Conservation (phyloP, 805 yeast species). For the Kuraishia piskuri region DNA sequence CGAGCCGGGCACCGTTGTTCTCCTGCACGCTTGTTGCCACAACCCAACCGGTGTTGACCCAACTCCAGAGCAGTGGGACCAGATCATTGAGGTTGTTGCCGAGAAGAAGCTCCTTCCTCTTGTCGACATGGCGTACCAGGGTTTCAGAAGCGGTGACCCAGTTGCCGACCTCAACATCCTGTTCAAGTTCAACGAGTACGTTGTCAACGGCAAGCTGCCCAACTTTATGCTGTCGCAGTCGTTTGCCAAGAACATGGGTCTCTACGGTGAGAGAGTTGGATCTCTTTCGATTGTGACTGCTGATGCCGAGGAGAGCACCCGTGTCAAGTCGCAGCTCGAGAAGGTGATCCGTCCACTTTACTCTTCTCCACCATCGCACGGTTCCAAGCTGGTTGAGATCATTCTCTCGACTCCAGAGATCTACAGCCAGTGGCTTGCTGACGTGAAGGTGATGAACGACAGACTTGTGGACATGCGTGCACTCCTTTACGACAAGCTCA, state of each 20-base stretch:
- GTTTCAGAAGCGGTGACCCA: conserved; percentile 82
- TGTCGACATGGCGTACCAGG: conserved; percentile 94
- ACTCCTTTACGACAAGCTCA: conserved; percentile 50
- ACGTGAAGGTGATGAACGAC: conserved; percentile 70
- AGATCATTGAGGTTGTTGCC: conserved; percentile 56
- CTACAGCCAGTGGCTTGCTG: conserved; percentile 68
- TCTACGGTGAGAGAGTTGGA: conserved; percentile 93
- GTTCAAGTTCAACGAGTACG: conserved; percentile 30
- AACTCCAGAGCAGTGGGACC: conserved; percentile 69
- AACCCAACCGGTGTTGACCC: conserved; percentile 97
- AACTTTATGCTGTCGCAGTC: conserved; percentile 73
- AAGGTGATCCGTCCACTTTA: conserved; percentile 77
- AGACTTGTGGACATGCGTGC: conserved; percentile 70
- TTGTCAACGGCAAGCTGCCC: conserved; percentile 38
- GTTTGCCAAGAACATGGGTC: conserved; percentile 91
- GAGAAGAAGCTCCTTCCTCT: conserved; percentile 62
- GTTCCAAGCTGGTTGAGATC: conserved; percentile 79
- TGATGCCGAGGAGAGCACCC: conserved; percentile 39
- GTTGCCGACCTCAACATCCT: conserved; percentile 53
- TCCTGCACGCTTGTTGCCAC: conserved; percentile 93
- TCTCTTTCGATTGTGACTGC: conserved; percentile 62
- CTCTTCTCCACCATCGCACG: conserved; percentile 93
- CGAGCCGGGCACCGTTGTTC: conserved; percentile 52
- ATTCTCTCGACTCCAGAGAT: conserved; percentile 57
- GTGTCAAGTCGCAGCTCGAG: conserved; percentile 60